These are phyloP conservation scores for Grosmannia penicillata DNA, from an alignment of 2,329 filamentous ascomycete genomes.

Conservation along the genomic window DNA sequence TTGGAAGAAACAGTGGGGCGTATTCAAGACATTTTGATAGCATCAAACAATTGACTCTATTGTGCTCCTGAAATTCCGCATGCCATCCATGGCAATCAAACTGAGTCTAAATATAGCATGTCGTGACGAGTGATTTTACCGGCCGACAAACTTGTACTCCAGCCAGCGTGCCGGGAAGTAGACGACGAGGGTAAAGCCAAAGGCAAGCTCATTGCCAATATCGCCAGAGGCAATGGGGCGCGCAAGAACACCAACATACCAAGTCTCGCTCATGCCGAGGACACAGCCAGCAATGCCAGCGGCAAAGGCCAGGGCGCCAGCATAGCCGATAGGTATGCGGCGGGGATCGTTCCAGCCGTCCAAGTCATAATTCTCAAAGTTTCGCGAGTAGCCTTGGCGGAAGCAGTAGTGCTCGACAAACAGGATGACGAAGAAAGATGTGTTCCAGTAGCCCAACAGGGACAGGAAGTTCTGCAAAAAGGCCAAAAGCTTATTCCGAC, in stretches of 20 bases:
- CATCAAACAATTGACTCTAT: too few relatives aligned
- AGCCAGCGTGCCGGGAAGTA: conserved; percentile 32
- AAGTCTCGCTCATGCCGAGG: conserved; percentile 44
- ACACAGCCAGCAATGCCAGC: conserved; percentile 32
- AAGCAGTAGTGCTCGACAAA: conserved; percentile 33
- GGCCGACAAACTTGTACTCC: conserved; percentile 30
- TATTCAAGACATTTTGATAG: too few relatives aligned
- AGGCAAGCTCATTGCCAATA: conserved; percentile 35
- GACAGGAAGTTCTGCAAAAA: conserved; percentile 32
- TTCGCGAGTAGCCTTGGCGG: conserved; percentile 18
- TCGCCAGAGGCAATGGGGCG: conserved; percentile 31
- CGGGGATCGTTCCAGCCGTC: conserved; percentile 31
- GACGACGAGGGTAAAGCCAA: conserved; percentile 30
- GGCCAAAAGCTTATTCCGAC: conserved; percentile 24
- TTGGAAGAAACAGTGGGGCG: too few relatives aligned
- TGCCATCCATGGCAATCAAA: too few relatives aligned
- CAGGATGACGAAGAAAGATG: conserved; percentile 30
- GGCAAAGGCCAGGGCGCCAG: conserved; percentile 26
- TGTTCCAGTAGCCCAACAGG: conserved; percentile 35
- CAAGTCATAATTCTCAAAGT: conserved; percentile 28
- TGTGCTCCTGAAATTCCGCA: neutral
- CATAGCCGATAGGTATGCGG: conserved; percentile 27
- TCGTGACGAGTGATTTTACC: conserved; percentile 12
- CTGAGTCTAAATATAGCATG: too few relatives aligned
- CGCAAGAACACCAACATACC: conserved; percentile 33